phyloP scores from a whole-genome alignment of 345 rosid genomes.

The Mercurialis annua region DNA sequence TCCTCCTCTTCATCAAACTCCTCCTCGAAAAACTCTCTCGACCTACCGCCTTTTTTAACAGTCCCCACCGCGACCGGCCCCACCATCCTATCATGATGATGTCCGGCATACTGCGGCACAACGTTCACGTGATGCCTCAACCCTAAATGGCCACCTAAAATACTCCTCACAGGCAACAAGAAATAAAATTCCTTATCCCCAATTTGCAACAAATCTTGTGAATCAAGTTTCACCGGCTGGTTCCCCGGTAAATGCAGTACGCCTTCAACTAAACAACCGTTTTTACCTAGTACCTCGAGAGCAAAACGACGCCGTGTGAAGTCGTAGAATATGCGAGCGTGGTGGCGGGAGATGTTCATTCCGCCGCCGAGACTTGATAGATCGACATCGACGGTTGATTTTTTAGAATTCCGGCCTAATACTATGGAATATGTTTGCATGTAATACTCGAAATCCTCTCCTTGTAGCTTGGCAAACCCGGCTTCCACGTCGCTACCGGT shows the following conservation, averaged over 20 bases:
- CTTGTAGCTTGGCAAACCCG: slow-evolving; percentile 95
- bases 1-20: slow-evolving; percentile 51
- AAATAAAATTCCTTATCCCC: slow-evolving; percentile 96
- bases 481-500: slow-evolving; percentile 85
- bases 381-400: slow-evolving; percentile 93
- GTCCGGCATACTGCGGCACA: slow-evolving; percentile 49
- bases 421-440: slow-evolving; percentile 97
- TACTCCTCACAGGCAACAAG: slow-evolving; percentile 81
- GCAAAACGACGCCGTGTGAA: slow-evolving; percentile 98
- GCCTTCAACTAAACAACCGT: slow-evolving; percentile 95
- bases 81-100: slow-evolving; percentile 39
- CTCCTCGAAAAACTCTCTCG: slow-evolving; percentile 58
- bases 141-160: slow-evolving; percentile 65
- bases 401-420: slow-evolving; percentile 92
- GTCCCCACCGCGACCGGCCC: slow-evolving; percentile 29
- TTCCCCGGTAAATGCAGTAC: slow-evolving; percentile 95
- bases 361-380: slow-evolving; percentile 94
- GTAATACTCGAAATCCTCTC: slow-evolving; percentile 95
- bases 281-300: slow-evolving; percentile 95
- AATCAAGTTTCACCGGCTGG: slow-evolving; percentile 87
- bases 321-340: slow-evolving; percentile 91
- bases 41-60: slow-evolving; percentile 63
- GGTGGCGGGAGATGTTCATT: slow-evolving; percentile 94
- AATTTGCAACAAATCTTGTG: slow-evolving; percentile 89
- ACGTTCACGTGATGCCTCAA: slow-evolving; percentile 62